Evolutionary conservation across 73 alveolate genomes (phyloP), one percentile per base, ranked within the genome.

Genomic region (Paraurostyla sp.): DNA sequence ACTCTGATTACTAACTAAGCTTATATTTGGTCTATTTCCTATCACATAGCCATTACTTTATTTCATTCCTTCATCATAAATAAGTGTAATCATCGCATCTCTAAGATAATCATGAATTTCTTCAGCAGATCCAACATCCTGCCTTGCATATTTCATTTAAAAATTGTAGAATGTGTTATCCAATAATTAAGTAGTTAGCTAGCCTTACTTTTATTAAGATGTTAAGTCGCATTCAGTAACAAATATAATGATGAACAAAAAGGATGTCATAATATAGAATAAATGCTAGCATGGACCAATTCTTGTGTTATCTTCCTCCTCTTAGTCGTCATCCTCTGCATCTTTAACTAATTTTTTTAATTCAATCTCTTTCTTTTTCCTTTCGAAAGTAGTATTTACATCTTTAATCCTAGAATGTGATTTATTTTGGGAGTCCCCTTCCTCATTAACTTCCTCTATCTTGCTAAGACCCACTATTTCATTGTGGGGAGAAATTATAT

Each of bases 291-390:
- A 38, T 11, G 82, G 60, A 1, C 46, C 82, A 16, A 9, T 15
- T 65, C 82, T 65, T 36, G 60, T 40, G 4, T 58, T 58, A n/a
- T 65, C 82, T 1, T 65, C 82, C 41, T 65, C 82, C 35, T 65
- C 82, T 65, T 65, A 65, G 2, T 65, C 82, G 1, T 56, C 41
- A 38, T 65, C 82, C 7, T 22, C 13, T 3, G 82, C 82, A 9
- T 65, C 82, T 35, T 65, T 65, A 15, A 38, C 9, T 0, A 65
- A 40, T 38, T 40, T 65, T 22, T 65, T 65, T 18, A 65, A 38
- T 38, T 65, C 82, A 11, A 16, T 15, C 38, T 65, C 82, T 4
- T 16, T 2, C 25, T 65, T 65, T 6, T 32, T 13, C 7, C 20
- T 36, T 38, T 38, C 58, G 41, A 65, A 65, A 2, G 46, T 13